A percentile compares a stretch with the other conserved stretches of the same genome.
These are phyloP conservation scores for Suillus fuscotomentosus DNA, from an alignment of 768 basidiomycete species.

Conservation along the genomic window DNA sequence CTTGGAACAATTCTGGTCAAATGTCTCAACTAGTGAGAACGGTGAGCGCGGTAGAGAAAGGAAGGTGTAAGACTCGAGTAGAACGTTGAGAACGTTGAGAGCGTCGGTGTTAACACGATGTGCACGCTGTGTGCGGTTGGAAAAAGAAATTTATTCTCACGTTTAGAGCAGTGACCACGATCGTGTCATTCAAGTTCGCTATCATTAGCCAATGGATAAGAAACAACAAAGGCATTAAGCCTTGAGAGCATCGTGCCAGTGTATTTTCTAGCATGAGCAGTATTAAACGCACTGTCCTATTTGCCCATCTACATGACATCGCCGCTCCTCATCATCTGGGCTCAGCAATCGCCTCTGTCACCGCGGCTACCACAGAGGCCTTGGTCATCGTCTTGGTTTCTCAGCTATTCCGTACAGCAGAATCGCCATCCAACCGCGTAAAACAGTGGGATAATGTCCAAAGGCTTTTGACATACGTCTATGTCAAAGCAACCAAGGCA, in stretches of 20 bases:
- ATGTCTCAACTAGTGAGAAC: neutral
- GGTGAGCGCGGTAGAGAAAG: neutral
- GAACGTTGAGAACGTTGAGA: neutral
- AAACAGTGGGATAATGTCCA: conserved; percentile 68
- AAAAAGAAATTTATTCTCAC: neutral
- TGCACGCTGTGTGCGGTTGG: neutral
- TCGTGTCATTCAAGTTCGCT: neutral
- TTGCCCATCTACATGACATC: conserved; percentile 23
- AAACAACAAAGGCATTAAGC: neutral
- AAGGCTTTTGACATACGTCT: conserved; percentile 75
- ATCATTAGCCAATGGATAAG: neutral
- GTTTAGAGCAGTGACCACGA: neutral
- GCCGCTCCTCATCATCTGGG: conserved; percentile 55
- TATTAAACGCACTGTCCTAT: neutral
- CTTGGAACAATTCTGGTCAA: neutral
- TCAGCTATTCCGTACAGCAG: conserved; percentile 47
- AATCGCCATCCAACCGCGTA: conserved; percentile 36
- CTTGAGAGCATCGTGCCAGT: neutral
- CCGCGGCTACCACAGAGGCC: conserved; percentile 39
- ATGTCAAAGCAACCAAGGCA: conserved; percentile 80
- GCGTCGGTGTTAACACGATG: neutral
- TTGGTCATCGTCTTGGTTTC: conserved; percentile 69
- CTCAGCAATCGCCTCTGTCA: conserved; percentile 49
- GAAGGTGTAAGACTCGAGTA: neutral
- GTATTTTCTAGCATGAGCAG: neutral